Base-by-base conservation (phyloP, 345 rosid genomes). In the Rhodamnia argentea region DNA sequence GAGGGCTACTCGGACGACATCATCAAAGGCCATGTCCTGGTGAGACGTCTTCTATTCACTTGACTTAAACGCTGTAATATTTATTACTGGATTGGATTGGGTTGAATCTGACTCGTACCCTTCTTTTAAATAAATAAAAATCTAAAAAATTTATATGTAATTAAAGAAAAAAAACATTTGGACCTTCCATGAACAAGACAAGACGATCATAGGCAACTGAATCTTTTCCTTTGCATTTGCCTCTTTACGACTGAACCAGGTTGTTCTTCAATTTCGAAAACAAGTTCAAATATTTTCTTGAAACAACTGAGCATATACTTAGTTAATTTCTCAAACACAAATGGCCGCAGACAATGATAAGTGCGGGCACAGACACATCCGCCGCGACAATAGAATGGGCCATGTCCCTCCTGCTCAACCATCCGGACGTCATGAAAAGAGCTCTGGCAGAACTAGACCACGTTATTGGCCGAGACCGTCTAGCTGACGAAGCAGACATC, bases 1-100 rank as follows among this genome's bases (percentile, higher is more conserved):
- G 90, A 90, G 87, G 81, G 88, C 3, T 93, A 91, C 85, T 87
- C 57, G 12, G 96, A 95, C 60, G 89, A 85, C 20, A 90, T 86
- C 83, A 93, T 94, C 91, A 91, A 85, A 84, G 92, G 92, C 83
- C 57, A 90, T 58, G 58, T 91, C 85, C 62, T 83, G 60, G 94
- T 92, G 40, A 37, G 40, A 89, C 27, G 20, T 84, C 20, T 15
- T 59, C 50, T 57, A 15, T 56, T 40, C 37, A 10, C 85, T 37
- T 24, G 7, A 58, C 4, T 26, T 58, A 37, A 37, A 37, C 2
- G 40, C 40, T 2, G 40, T 37, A 37, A 37, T 37, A 37, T 37
- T 37, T 37, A 37, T 37, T 37, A 37, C 3, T 37, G 40, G 40
- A 37, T 37, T 37, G 40, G 40, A 37, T 37, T 37, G 40, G 40